phyloP scores from a whole-genome alignment of 2,329 filamentous ascomycete species.

The Colletotrichum endophyticum region DNA sequence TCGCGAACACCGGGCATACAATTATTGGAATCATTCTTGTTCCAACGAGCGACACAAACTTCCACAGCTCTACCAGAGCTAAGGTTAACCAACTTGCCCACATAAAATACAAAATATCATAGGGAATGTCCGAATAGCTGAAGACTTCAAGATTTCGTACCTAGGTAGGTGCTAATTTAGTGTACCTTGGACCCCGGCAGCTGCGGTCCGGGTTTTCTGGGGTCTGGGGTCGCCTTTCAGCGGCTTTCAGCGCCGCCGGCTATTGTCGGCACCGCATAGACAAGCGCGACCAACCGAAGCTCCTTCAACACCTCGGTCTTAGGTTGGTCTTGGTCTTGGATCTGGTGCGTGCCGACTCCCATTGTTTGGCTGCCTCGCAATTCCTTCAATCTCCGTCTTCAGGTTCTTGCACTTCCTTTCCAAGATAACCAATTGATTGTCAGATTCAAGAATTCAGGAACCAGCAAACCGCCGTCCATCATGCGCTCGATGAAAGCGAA shows the following conservation, averaged over 20 bases:
- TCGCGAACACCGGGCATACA: neutral
- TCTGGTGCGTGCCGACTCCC: neutral
- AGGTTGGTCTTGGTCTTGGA: neutral
- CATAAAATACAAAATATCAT: neutral
- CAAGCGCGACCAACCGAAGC: conserved; percentile 1
- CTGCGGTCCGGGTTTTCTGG: neutral
- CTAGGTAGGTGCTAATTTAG: neutral
- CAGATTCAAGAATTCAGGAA: neutral
- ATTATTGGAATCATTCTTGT: neutral
- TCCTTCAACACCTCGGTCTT: conserved; percentile 16
- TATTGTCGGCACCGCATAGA: conserved; percentile 14
- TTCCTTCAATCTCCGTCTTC: neutral
- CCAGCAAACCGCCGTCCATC: conserved; percentile 21
- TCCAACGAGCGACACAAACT: neutral
- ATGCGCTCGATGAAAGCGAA: conserved; percentile 64
- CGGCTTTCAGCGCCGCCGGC: conserved; percentile 12
- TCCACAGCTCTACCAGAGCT: neutral
- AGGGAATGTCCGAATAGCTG: neutral
- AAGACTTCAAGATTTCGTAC: neutral
- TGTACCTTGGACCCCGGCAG: neutral
- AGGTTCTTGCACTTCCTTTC: neutral
- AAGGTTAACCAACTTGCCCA: neutral
- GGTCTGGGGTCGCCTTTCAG: conserved; percentile 12
- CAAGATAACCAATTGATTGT: neutral
- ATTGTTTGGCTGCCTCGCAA: neutral